These are phyloP conservation scores for Boletellus sp. DNA, from an alignment of 1,284 basidiomycete species.

Conservation along the genomic window DNA sequence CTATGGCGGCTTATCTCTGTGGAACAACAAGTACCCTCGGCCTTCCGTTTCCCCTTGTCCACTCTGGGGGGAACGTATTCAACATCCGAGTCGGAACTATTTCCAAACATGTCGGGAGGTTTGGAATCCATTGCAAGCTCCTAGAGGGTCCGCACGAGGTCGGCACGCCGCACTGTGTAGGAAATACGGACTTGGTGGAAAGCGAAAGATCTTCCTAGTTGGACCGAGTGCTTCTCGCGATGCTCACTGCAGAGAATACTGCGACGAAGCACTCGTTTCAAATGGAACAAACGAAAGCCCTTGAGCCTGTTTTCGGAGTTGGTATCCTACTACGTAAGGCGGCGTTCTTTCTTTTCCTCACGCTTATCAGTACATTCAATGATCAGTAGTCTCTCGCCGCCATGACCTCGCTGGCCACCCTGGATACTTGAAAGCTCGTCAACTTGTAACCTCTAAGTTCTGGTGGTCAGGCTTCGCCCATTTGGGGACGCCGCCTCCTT, in stretches of 20 bases:
- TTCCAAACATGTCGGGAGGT: conserved; percentile 18
- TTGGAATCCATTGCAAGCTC: conserved; percentile 10
- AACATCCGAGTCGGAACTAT: neutral
- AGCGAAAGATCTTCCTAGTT: conserved; percentile 8
- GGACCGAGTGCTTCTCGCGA: conserved; percentile 3
- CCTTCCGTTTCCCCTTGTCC: conserved; percentile 27
- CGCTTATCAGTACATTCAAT: too few species aligned
- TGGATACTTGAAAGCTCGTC: too few species aligned
- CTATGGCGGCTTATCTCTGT: neutral
- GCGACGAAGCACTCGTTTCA: conserved; percentile 3
- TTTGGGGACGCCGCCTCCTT: too few species aligned
- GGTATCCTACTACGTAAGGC: too few species aligned
- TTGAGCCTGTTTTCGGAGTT: too few species aligned
- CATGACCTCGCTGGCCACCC: too few species aligned
- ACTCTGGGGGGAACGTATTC: neutral
- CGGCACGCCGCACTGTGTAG: conserved; percentile 1
- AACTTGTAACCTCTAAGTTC: too few species aligned
- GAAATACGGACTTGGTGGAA: conserved; percentile 6
- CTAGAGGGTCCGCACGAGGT: conserved; percentile 6
- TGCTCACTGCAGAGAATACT: conserved; percentile 7
- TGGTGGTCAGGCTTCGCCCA: too few species aligned
- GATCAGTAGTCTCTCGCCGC: too few species aligned
- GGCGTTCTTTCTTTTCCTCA: too few species aligned
- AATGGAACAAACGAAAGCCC: too few species aligned
- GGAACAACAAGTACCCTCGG: conserved; percentile 14